Evolutionary conservation across 495 filamentous ascomycete species (phyloP), one percentile per base, ranked within the genome.

Genomic region (Xylaria bambusicola): DNA sequence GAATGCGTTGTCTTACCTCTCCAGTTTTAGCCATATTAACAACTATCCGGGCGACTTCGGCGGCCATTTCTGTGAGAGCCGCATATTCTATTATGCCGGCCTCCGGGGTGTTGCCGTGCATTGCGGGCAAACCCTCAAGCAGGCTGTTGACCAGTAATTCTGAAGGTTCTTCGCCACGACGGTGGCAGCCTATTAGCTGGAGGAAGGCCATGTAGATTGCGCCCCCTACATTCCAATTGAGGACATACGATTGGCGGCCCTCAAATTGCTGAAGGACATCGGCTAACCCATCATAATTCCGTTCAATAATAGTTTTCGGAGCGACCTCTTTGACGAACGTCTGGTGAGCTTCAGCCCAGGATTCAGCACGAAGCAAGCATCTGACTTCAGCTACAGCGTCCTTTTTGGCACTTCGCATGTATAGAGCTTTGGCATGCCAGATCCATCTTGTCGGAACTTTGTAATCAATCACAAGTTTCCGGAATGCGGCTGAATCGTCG

Each of bases 191-290:
- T 49, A 81, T 58, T 21, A 94, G 75, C 31, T 84, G 79, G 20
- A 95, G 77, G 72, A 88, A 97, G 56, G 93, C 88, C 47, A 87
- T 82, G 63, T 96, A 97, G 17, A 97, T 83, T 51, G 86, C 82
- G 10, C 91, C 93, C 13, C 90, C 92, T 20, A 80, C 72, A 24
- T 86, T 80, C 94, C 94, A 98, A 41, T 77, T 75, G 7, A 69
- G 65, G 31, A 81, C 70, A 52, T 63, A 60, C 35, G 67, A 46
- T 20, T 84, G 78, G 17, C 73, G 68, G 1, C 77, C 77, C 23
- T 84, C 78, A 53, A 97, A 97, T 51, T 83, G 84, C 3, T 81
- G 76, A 13, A 97, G 71, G 56, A 91, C 71, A 61, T 77, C 77
- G 52, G 82, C 74, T 33, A 96, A 70, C 45, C 78, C 80, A 15